Conservation (phyloP, 768 basidiomycete genomes). For the Russula emetica region DNA sequence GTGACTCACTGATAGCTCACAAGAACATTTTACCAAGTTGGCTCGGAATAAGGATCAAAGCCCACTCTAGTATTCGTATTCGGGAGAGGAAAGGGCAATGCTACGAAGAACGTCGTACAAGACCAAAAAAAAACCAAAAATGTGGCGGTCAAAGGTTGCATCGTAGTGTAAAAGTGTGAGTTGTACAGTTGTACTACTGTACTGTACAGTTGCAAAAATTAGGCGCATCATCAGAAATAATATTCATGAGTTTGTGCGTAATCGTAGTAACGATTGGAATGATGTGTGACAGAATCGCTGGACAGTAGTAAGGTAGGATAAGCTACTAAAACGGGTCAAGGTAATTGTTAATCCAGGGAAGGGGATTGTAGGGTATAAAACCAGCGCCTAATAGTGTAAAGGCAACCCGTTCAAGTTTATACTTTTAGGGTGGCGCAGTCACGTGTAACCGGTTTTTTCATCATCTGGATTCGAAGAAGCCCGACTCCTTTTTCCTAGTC, state of each 20-base stretch:
- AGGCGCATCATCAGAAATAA: conserved; percentile 1
- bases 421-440: background rate
- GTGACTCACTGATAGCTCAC: no score
- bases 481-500: conserved; percentile 13
- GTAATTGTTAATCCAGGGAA: background rate
- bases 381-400: background rate
- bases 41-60: no score
- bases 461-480: conserved; percentile 17
- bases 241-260: background rate
- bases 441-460: background rate
- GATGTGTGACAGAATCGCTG: conserved; percentile 3
- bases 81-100: no score
- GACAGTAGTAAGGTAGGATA: background rate
- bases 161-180: background rate
- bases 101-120: no score
- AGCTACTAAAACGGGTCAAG: background rate
- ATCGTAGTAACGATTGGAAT: background rate
- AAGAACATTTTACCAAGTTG: no score
- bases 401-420: background rate
- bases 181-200: no score
- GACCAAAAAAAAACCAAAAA: background rate
- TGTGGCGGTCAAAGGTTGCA: no score
- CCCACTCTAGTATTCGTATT: no score
- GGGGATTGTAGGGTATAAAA: conserved; percentile 9
- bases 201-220: background rate